Conservation (phyloP, 257 asterid species). For the Gardenia jasminoides region DNA sequence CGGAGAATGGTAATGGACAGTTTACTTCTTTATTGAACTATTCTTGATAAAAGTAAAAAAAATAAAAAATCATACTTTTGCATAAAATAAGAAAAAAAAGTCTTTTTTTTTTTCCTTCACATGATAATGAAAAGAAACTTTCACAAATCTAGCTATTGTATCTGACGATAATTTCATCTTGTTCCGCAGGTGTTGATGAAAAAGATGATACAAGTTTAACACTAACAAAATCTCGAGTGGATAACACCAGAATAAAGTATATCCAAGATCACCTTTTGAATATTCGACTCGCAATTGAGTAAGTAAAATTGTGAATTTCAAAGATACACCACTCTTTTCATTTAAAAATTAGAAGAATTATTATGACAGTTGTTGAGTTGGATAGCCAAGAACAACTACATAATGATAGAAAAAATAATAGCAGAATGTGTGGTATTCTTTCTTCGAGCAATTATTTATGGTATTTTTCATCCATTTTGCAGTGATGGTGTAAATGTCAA, state of each 20-base stretch:
- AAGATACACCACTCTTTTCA: too few relatives aligned
- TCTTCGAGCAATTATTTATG: neutral
- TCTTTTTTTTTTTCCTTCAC: too few relatives aligned
- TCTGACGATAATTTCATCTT: neutral
- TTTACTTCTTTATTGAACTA: too few relatives aligned
- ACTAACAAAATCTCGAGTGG: neutral
- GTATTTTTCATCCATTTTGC: neutral
- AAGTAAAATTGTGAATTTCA: neutral
- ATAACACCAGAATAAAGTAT: neutral
- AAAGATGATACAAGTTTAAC: conserved; percentile 24
- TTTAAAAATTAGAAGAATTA: neutral
- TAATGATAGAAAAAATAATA: neutral
- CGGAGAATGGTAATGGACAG: too few relatives aligned
- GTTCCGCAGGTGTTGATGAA: conserved; percentile 21
- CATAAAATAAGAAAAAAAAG: neutral
- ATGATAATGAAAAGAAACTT: too few relatives aligned
- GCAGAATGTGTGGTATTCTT: neutral
- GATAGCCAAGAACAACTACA: too few relatives aligned
- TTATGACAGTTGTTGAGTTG: neutral
- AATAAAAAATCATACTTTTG: neutral
- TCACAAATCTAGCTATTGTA: neutral
- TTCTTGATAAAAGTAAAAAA: neutral
- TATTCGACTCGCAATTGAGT: neutral
- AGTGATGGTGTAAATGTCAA: neutral
- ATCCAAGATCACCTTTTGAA: conserved; percentile 2